Base-by-base conservation (phyloP, 768 basidiomycete species). In the Podaxis rugospora region DNA sequence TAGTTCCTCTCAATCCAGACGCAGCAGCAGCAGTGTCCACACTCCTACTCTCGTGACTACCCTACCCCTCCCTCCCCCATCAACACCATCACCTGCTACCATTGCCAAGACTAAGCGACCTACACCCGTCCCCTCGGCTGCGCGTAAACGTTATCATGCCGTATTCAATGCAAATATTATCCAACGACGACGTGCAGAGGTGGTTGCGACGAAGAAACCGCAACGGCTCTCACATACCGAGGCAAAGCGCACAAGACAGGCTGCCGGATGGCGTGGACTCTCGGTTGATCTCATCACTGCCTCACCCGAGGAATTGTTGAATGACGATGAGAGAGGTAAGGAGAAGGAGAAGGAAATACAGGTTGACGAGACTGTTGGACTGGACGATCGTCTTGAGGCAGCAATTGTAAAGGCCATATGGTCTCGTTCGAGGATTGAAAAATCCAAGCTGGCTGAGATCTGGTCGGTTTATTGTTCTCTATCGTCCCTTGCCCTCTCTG, bases 231-330 rank as follows among this genome's bases (percentile, higher is more conserved):
- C 56, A 76, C 54, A 74, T 59, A 74, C 77, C 14, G 61, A 74
- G 55, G 71, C 76, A 51, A 66, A 76, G 14, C 77, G 80, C 63
- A 79, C 81, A 47, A 68, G 86, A 59, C 81, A 85, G 59, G 85
- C 88, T 1, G 84, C 83, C 2, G 90, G 90, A 2, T 93, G 90
- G 90, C 76, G 88, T 47, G 89, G 65, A 7, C 47, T 66, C 4
- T 63, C 62, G 2, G 65, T 66, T 36, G 65, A 66, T 54, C 58
- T 66, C 55, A 83, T 86, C 55, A 80, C 82, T 2, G 78, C 77
- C 36, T 77, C 75, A 39, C 65, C 65, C 2, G 55, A 57, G 39
- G 62, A 63, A n/a, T 18, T 44, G 16, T 56, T 63, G 21, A 35
- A 55, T 11, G 58, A 50, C 23, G 55, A 50, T 32, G 55, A 37